phyloP scores from a whole-genome alignment of 345 rosid genomes.

The Eucalyptus tenuipes region DNA sequence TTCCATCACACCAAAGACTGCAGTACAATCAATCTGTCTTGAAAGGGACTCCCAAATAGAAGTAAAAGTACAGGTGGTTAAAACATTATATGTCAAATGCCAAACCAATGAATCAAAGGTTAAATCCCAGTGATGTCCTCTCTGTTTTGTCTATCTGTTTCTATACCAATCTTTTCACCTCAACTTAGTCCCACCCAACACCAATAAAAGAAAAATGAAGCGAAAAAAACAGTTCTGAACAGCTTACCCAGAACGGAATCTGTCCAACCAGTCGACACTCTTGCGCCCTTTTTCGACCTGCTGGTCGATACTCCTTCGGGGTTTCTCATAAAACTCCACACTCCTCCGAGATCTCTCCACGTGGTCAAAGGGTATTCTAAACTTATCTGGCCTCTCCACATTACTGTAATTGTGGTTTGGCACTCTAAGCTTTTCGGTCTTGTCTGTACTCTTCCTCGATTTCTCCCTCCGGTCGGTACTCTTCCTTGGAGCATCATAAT shows the following conservation, averaged over 20 bases:
- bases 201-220: not conserved
- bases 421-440: slow-evolving; percentile 26
- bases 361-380: slow-evolving; percentile 47
- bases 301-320: slow-evolving; percentile 42
- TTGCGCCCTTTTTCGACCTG: slow-evolving; percentile 67
- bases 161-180: not conserved
- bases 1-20: not conserved
- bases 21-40: not conserved
- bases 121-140: not conserved
- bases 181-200: not conserved
- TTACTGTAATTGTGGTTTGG: slow-evolving; percentile 59
- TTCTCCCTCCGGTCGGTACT: slow-evolving; percentile 62
- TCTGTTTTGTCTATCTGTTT: not conserved
- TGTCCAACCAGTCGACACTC: slow-evolving; percentile 72
- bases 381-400: slow-evolving; percentile 42
- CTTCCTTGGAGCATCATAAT: slow-evolving; percentile 49
- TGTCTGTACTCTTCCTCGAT: slow-evolving; percentile 56
- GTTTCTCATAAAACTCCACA: slow-evolving; percentile 72
- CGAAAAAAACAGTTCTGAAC: not conserved
- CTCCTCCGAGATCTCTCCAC: slow-evolving; percentile 89
- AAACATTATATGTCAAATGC: not conserved
- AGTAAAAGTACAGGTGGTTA: not conserved
- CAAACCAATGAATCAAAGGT: not conserved
- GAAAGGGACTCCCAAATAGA: not conserved
- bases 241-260: slow-evolving; percentile 16